Percentiles rank a stretch among this genome's conserved stretches.
phyloP scores from a whole-genome alignment of 1,284 basidiomycete genomes.

The Moesziomyces globuligerus region DNA sequence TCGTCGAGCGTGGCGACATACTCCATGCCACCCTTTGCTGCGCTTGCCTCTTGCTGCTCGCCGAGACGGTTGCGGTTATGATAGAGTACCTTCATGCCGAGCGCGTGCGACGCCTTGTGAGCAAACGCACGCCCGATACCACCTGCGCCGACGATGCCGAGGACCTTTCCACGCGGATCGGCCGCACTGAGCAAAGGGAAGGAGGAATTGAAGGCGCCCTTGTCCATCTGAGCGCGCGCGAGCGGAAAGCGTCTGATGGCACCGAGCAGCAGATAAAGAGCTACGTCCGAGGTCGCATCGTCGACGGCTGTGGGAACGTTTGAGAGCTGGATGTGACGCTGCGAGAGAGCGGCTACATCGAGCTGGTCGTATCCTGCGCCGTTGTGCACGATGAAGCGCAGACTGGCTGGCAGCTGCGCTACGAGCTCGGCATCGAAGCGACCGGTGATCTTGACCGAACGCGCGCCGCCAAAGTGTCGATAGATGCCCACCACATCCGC shows the following conservation, averaged over 20 bases:
- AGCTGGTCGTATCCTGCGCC: constrained; percentile 64
- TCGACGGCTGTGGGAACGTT: constrained; percentile 62
- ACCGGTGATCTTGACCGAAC: constrained; percentile 54
- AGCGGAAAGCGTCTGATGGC: constrained; percentile 56
- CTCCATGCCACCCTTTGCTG: constrained; percentile 49
- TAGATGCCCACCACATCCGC: constrained; percentile 80
- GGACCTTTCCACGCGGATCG: constrained; percentile 52
- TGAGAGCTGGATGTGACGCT: constrained; percentile 50
- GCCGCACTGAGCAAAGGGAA: constrained; percentile 51
- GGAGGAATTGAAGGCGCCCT: constrained; percentile 48
- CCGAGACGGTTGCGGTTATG: constrained; percentile 57
- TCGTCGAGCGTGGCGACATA: constrained; percentile 65
- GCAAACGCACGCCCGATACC: constrained; percentile 60
- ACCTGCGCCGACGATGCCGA: constrained; percentile 63
- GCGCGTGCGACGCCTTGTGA: constrained; percentile 55
- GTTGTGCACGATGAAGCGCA: constrained; percentile 61
- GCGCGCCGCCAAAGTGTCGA: constrained; percentile 73
- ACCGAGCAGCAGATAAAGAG: constrained; percentile 58
- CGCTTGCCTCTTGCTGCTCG: constrained; percentile 60
- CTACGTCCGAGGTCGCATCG: constrained; percentile 60
- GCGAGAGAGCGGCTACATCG: constrained; percentile 47
- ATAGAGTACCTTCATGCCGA: constrained; percentile 60
- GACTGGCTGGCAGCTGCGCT: constrained; percentile 32
- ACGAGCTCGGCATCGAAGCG: constrained; percentile 58
- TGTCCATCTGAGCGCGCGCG: constrained; percentile 43